These are phyloP conservation scores for Stramenopiles sp. DNA, from an alignment of 352 stramenopile genomes.

Conservation along the genomic window DNA sequence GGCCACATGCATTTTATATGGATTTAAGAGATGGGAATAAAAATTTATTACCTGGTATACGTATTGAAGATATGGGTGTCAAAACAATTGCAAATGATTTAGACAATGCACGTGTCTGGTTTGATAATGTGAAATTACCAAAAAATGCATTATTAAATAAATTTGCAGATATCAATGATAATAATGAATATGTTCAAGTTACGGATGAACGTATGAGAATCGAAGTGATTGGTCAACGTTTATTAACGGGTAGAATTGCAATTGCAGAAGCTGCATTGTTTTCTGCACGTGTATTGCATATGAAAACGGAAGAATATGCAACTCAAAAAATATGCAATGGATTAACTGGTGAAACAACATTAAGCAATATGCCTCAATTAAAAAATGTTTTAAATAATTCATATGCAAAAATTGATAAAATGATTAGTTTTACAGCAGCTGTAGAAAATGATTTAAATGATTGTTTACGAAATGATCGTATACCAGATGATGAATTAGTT, in stretches of 20 bases:
- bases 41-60: conserved; percentile 14
- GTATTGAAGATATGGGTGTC: conserved; percentile 24
- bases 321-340: conserved; percentile 8
- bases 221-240: conserved; percentile 22
- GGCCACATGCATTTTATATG: conserved; percentile 24
- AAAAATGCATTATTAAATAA: conserved; percentile 12
- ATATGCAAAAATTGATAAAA: conserved; percentile 3
- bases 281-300: conserved; percentile 19
- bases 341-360: conserved; percentile 8
- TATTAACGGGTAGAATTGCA: conserved; percentile 26
- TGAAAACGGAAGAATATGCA: conserved; percentile 15
- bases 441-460: conserved; percentile 15
- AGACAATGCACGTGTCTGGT: conserved; percentile 24
- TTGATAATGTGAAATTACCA: conserved; percentile 19
- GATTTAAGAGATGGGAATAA: conserved; percentile 20
- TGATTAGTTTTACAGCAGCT: conserved; percentile 15
- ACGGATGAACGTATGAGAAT: background rate
- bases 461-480: conserved; percentile 8
- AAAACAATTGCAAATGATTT: conserved; percentile 26
- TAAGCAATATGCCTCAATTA: conserved; percentile 21
- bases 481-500: conserved; percentile 17
- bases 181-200: conserved; percentile 15
- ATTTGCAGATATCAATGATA: conserved; percentile 19
- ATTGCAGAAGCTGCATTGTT: conserved; percentile 21
- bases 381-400: conserved; percentile 19